Conservation (phyloP, 2,329 filamentous ascomycete species). For the Hyphodiscus sp. region DNA sequence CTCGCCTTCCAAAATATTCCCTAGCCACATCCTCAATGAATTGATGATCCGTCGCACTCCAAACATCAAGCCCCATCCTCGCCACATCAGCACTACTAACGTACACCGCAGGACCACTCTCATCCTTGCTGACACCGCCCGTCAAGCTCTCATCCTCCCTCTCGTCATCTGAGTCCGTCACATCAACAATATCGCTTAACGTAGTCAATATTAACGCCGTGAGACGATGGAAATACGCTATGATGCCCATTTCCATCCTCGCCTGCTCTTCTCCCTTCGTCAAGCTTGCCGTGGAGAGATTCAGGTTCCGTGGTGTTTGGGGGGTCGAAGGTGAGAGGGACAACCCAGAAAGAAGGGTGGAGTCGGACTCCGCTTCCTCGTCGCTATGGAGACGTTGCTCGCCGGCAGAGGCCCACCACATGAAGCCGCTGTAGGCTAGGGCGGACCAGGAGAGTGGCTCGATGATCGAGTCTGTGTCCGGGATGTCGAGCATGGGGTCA, state of each 20-base stretch:
- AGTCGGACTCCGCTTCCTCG: conserved; percentile 52
- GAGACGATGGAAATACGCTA: conserved; percentile 75
- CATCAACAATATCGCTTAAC: conserved; percentile 55
- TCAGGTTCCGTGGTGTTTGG: conserved; percentile 24
- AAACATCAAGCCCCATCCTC: conserved; percentile 70
- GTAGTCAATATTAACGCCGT: conserved; percentile 59
- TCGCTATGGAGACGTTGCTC: conserved; percentile 60
- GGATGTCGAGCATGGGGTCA: conserved; percentile 39
- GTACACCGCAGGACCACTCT: conserved; percentile 34
- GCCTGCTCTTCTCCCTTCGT: conserved; percentile 9
- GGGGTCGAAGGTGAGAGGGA: conserved; percentile 29
- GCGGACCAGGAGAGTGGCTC: conserved; percentile 64
- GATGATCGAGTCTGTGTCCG: conserved; percentile 46
- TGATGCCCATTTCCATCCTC: conserved; percentile 60
- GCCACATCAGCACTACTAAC: conserved; percentile 60
- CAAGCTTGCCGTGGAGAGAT: conserved; percentile 12
- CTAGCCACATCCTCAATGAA: conserved; percentile 59
- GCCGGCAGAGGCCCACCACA: conserved; percentile 85
- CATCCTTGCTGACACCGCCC: conserved; percentile 41
- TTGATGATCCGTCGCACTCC: conserved; percentile 63
- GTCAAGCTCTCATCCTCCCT: conserved; percentile 32
- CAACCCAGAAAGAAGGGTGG: conserved; percentile 49
- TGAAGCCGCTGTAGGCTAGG: conserved; percentile 74
- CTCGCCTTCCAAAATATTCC: conserved; percentile 60
- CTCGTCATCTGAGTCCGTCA: conserved; percentile 31